Percentiles rank a stretch among this genome's conserved stretches.
These are phyloP conservation scores for Penicillium brevicompactum DNA, from an alignment of 2,329 filamentous ascomycete genomes.

Conservation along the genomic window DNA sequence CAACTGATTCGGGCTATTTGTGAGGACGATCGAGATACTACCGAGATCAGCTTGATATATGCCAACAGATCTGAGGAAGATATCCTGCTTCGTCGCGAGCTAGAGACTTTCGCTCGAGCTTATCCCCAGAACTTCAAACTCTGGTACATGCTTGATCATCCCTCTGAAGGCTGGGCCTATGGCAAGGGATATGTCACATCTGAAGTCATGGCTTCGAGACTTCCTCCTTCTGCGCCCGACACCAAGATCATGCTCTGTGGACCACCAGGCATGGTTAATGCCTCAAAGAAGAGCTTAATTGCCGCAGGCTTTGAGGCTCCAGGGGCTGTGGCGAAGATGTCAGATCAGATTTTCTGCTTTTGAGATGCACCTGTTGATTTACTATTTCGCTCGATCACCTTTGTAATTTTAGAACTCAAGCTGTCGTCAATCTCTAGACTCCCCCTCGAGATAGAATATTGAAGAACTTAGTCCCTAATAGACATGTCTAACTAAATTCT, in stretches of 20 bases:
- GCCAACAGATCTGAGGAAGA: constrained; percentile 53
- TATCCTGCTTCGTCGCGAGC: constrained; percentile 48
- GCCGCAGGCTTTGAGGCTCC: constrained; percentile 11
- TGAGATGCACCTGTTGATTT: background rate
- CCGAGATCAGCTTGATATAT: constrained; percentile 55
- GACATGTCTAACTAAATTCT: no score
- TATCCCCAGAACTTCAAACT: constrained; percentile 49
- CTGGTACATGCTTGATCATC: constrained; percentile 51
- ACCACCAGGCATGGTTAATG: constrained; percentile 16
- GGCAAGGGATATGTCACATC: constrained; percentile 46
- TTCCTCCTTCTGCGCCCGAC: constrained; percentile 6
- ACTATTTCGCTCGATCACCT: no score
- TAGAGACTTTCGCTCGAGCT: constrained; percentile 54
- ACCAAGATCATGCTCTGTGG: constrained; percentile 18
- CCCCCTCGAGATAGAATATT: no score
- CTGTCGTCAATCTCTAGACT: no score
- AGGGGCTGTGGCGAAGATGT: constrained; percentile 13
- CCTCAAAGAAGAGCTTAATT: constrained; percentile 14
- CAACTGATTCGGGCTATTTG: constrained; percentile 65
- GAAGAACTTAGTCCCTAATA: no score
- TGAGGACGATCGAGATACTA: constrained; percentile 58
- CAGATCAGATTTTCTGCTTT: constrained; percentile 16
- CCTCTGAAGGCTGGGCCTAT: constrained; percentile 49
- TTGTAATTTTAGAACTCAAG: no score
- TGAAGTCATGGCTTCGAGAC: constrained; percentile 8